Conservation (phyloP, 345 rosid genomes). For the Salix viminalis region DNA sequence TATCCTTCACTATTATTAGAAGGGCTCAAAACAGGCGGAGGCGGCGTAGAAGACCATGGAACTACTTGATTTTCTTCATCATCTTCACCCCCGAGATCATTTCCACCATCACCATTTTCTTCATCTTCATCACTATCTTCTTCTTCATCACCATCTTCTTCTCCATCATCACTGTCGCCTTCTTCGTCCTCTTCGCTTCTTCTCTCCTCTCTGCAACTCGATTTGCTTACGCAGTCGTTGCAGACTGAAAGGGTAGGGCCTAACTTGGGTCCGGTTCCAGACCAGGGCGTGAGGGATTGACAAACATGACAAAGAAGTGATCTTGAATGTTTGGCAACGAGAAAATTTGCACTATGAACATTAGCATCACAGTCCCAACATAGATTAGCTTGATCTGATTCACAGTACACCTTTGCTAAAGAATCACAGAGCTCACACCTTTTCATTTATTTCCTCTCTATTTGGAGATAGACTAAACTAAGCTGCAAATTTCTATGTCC, state of each 20-base stretch:
- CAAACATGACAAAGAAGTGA: slow-evolving; percentile 25
- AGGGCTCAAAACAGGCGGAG: slow-evolving; percentile 23
- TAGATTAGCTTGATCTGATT: slow-evolving; percentile 25
- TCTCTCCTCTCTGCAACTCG: background rate
- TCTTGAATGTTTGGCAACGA: slow-evolving; percentile 23
- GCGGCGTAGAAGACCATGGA: slow-evolving; percentile 30
- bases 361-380: slow-evolving; percentile 27
- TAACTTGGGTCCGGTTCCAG: slow-evolving; percentile 15
- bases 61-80: slow-evolving; percentile 53
- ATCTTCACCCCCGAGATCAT: slow-evolving; percentile 9
- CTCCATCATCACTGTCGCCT: background rate
- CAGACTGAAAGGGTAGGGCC: slow-evolving; percentile 21
- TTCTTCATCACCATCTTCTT: background rate
- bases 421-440: slow-evolving; percentile 24
- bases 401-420: slow-evolving; percentile 16
- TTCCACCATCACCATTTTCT: background rate
- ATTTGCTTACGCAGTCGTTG: slow-evolving; percentile 3
- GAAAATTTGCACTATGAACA: slow-evolving; percentile 25
- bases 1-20: slow-evolving; percentile 31
- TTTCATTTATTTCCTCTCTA: slow-evolving; percentile 5
- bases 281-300: slow-evolving; percentile 24
- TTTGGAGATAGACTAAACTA: background rate
- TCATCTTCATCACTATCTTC: slow-evolving; percentile 1
- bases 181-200: background rate
- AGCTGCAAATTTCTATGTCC: background rate